Evolutionary conservation across 2,329 filamentous ascomycete genomes (phyloP).

Genomic region (Aureobasidium sp.): DNA sequence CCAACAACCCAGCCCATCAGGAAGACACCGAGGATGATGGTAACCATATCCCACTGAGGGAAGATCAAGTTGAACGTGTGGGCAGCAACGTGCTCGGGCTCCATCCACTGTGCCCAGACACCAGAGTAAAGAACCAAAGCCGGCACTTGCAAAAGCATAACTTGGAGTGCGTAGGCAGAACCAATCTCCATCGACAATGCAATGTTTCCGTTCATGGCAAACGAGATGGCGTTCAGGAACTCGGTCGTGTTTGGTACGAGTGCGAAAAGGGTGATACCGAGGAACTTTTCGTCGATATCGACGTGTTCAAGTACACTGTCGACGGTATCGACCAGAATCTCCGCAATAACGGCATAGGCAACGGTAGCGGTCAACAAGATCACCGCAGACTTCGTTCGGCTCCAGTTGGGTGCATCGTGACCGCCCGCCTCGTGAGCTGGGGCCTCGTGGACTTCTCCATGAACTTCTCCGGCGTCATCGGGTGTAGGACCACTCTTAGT

Average conservation of each 20-base stretch:
- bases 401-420: constrained; percentile 98
- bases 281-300: constrained; percentile 91
- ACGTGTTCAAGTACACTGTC: constrained; percentile 90
- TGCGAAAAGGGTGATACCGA: constrained; percentile 93
- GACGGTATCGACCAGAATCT: constrained; percentile 93
- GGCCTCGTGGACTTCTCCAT: constrained; percentile 36
- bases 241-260: constrained; percentile 97
- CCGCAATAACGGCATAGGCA: constrained; percentile 92
- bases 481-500: constrained; percentile 23
- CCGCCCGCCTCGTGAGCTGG: constrained; percentile 56
- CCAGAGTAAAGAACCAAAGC: constrained; percentile 89
- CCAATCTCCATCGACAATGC: constrained; percentile 98
- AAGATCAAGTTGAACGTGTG: constrained; percentile 83
- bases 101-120: constrained; percentile 53
- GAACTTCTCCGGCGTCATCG: constrained; percentile 32
- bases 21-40: constrained; percentile 92
- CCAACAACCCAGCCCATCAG: constrained; percentile 95
- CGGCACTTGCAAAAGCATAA: constrained; percentile 89
- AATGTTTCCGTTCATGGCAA: constrained; percentile 99
- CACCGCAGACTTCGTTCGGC: constrained; percentile 79
- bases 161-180: constrained; percentile 91
- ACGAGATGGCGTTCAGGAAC: constrained; percentile 97
- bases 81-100: constrained; percentile 46
- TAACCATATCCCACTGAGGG: constrained; percentile 98
- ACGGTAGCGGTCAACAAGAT: constrained; percentile 85